Conservation (phyloP, 2,329 filamentous ascomycete species). For the Diaporthe nobilis region DNA sequence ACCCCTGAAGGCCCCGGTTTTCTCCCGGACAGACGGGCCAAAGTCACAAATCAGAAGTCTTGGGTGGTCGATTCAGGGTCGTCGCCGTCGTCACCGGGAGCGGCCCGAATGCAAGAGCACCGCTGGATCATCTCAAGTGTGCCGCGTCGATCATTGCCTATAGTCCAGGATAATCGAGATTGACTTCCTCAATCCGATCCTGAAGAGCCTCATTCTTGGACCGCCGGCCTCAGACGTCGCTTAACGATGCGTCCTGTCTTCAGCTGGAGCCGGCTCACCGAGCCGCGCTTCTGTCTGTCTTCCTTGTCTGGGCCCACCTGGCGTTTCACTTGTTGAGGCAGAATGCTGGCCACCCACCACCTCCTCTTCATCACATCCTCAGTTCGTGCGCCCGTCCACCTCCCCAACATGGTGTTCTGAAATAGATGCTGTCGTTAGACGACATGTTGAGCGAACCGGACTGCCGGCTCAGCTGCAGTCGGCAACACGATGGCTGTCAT, state of each 20-base stretch:
- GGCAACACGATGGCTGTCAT: neutral
- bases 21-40: neutral
- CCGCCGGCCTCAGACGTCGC: neutral
- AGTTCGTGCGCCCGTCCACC: neutral
- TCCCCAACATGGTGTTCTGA: neutral
- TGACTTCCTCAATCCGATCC: neutral
- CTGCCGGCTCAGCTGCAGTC: neutral
- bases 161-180: slow-evolving; percentile 16
- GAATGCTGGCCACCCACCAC: neutral
- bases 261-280: neutral
- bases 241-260: neutral
- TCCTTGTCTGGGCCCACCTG: slow-evolving; percentile 17
- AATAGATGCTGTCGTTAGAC: neutral
- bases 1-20: slow-evolving; percentile 14
- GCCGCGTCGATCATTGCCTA: neutral
- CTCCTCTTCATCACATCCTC: neutral
- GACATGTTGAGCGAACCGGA: neutral
- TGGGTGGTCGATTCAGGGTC: slow-evolving; percentile 8
- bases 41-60: slow-evolving; percentile 12
- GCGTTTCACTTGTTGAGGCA: slow-evolving; percentile 19
- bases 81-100: slow-evolving; percentile 3
- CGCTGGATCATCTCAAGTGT: neutral
- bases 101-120: slow-evolving; percentile 15
- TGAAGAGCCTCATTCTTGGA: neutral
- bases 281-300: slow-evolving; percentile 1